phyloP scores from a whole-genome alignment of 169 alveolate species.

The Plasmodium gonderi region DNA sequence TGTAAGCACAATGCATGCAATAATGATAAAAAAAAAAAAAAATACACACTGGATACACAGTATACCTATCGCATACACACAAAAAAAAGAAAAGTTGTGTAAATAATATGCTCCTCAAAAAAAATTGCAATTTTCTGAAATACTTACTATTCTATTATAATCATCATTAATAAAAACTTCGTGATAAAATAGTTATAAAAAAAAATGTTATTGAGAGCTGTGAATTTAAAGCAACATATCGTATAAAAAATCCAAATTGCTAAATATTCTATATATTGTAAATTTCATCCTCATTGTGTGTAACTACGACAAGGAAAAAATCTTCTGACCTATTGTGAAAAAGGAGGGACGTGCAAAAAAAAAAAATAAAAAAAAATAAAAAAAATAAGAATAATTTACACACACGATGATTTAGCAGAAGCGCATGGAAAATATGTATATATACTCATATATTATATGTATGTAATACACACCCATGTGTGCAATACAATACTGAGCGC shows the following conservation, averaged over 20 bases:
- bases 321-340: constrained; percentile 55
- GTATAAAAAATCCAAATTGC: neutral
- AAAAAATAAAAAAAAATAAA: neutral
- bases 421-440: neutral
- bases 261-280: neutral
- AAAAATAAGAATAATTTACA: neutral
- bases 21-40: constrained; percentile 20
- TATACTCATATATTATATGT: neutral
- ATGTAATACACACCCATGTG: neutral
- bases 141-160: neutral
- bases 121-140: neutral
- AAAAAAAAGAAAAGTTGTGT: neutral
- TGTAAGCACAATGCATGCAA: constrained; percentile 9
- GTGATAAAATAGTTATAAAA: neutral
- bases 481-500: neutral
- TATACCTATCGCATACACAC: neutral
- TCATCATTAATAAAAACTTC: neutral
- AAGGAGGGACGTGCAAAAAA: neutral
- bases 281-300: neutral
- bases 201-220: neutral
- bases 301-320: constrained; percentile 53
- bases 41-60: neutral
- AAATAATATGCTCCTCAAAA: neutral
- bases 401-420: neutral
- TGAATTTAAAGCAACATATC: neutral